Percentiles rank a stretch among this genome's conserved stretches.
Conservation (phyloP, 345 rosid genomes). For the Fremontodendron californicum region DNA sequence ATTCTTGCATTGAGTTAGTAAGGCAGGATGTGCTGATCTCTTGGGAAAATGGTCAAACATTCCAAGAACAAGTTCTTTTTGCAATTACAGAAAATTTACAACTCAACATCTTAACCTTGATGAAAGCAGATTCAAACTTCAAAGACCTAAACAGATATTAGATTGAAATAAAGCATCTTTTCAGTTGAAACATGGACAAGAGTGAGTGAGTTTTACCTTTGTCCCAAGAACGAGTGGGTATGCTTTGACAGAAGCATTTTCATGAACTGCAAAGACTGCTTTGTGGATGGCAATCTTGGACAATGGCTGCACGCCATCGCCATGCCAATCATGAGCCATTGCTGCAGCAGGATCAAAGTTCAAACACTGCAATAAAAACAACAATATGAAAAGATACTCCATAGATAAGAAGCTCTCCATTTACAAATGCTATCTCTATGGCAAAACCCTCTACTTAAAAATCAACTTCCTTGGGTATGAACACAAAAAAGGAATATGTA, state of each 20-base stretch:
- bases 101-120: no score
- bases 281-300: constrained; percentile 18
- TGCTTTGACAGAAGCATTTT: constrained; percentile 13
- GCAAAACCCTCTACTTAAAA: neutral
- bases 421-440: neutral
- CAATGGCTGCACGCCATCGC: constrained; percentile 23
- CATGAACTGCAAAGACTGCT: neutral
- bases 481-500: neutral
- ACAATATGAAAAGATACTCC: neutral
- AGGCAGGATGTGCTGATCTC: no score
- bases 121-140: neutral
- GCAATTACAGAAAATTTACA: constrained; percentile 8
- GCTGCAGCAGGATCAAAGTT: constrained; percentile 1
- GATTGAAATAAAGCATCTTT: neutral
- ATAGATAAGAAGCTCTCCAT: neutral
- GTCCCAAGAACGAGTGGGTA: constrained; percentile 17
- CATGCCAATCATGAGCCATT: neutral
- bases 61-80: neutral
- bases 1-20: no score
- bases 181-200: no score
- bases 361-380: neutral
- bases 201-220: neutral
- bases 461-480: neutral
- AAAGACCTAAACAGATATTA: neutral
- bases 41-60: no score